A percentile compares a stretch with the other conserved stretches of the same genome.
phyloP scores from a whole-genome alignment of 2,329 filamentous ascomycete species.

The Cladobotryum mycophilum region DNA sequence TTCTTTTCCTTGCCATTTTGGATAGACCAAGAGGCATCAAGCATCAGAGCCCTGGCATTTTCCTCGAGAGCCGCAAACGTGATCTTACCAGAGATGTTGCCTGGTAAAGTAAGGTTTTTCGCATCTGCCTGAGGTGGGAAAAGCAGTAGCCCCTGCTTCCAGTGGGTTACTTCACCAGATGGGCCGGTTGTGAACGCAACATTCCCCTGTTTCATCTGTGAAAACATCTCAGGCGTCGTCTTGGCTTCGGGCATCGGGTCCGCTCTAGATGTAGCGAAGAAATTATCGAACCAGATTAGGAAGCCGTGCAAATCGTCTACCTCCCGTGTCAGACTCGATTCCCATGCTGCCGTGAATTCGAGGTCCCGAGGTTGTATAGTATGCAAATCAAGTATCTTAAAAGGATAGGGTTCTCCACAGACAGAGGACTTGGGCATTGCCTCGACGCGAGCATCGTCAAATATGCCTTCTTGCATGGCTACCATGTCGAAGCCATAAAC shows the following conservation, averaged over 20 bases:
- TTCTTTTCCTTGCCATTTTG: constrained; percentile 34
- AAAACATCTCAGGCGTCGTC: constrained; percentile 57
- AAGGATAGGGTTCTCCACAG: constrained; percentile 55
- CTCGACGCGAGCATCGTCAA: constrained; percentile 75
- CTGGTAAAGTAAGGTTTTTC: constrained; percentile 43
- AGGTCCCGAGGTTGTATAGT: constrained; percentile 65
- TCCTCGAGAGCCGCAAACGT: constrained; percentile 63
- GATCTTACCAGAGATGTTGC: constrained; percentile 59
- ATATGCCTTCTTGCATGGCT: constrained; percentile 77
- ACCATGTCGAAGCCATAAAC: constrained; percentile 95
- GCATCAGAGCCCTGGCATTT: constrained; percentile 61
- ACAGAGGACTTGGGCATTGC: constrained; percentile 57
- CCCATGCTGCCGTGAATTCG: constrained; percentile 65
- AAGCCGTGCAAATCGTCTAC: constrained; percentile 75
- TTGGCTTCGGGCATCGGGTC: constrained; percentile 43
- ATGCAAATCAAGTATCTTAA: constrained; percentile 73
- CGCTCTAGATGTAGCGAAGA: constrained; percentile 64
- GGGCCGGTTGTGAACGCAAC: constrained; percentile 89
- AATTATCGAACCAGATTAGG: constrained; percentile 89
- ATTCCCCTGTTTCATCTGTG: constrained; percentile 49
- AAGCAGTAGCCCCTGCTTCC: constrained; percentile 77
- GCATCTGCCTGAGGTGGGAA: constrained; percentile 52
- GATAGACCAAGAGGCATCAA: constrained; percentile 57
- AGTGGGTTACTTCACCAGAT: constrained; percentile 71
- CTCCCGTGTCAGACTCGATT: constrained; percentile 53